Conservation (phyloP, 495 filamentous ascomycete genomes). For the Penicillium arizonense region DNA sequence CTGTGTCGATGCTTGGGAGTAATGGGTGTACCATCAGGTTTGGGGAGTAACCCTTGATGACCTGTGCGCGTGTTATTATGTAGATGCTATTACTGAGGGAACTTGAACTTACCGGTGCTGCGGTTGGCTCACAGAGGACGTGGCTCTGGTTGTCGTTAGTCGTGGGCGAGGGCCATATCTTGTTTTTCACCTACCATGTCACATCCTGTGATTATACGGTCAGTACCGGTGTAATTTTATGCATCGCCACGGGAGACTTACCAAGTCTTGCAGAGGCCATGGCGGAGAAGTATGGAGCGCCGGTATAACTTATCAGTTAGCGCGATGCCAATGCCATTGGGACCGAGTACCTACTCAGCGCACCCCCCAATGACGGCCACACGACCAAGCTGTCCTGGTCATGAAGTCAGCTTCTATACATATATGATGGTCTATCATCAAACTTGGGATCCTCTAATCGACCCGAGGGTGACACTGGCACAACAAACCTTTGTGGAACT, state of each 20-base stretch:
- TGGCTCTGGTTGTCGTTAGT: constrained; percentile 64
- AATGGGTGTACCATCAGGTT: constrained; percentile 98
- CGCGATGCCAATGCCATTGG: not conserved
- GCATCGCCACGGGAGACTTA: constrained; percentile 15
- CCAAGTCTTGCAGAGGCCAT: constrained; percentile 88
- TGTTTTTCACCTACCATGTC: constrained; percentile 61
- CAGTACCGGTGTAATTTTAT: not conserved
- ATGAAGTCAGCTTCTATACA: not conserved
- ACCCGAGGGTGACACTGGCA: not conserved
- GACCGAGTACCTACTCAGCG: constrained; percentile 60
- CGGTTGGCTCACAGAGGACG: constrained; percentile 90
- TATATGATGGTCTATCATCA: not conserved
- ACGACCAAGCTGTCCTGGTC: constrained; percentile 80
- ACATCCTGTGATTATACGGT: constrained; percentile 49
- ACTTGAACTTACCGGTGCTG: constrained; percentile 51
- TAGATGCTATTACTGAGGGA: not conserved
- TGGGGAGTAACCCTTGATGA: constrained; percentile 97
- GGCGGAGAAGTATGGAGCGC: constrained; percentile 96
- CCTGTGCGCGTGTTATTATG: constrained; percentile 24
- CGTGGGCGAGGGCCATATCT: not conserved
- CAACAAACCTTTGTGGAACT: constrained; percentile 86
- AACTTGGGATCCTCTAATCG: not conserved
- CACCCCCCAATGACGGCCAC: constrained; percentile 94
- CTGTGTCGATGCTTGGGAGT: constrained; percentile 67
- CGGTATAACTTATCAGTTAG: constrained; percentile 69